A percentile compares a stretch with the other conserved stretches of the same genome.
These are phyloP conservation scores for Penicillium expansum DNA, from an alignment of 2,329 filamentous ascomycete species.

Conservation along the genomic window DNA sequence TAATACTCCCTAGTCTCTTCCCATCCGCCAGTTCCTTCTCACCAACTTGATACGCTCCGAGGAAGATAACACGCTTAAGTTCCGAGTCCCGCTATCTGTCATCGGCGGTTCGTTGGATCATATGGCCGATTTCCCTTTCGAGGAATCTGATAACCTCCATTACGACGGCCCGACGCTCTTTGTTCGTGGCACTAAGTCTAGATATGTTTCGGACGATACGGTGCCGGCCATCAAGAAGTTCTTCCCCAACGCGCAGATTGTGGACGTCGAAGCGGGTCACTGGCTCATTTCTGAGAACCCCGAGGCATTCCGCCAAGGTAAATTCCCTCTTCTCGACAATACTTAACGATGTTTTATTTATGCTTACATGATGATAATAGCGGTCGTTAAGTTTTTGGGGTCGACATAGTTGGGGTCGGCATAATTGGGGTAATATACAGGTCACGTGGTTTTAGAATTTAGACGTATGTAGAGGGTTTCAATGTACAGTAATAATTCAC, in stretches of 20 bases:
- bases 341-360: neutral
- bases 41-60: conserved; percentile 69
- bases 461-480: neutral
- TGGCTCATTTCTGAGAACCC: conserved; percentile 48
- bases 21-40: conserved; percentile 86
- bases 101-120: conserved; percentile 67
- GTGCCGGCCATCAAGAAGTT: conserved; percentile 42
- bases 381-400: conserved; percentile 36
- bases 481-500: neutral
- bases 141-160: conserved; percentile 62
- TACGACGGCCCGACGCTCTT: conserved; percentile 80
- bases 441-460: neutral
- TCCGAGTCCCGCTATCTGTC: conserved; percentile 73
- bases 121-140: conserved; percentile 87
- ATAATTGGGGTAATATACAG: neutral
- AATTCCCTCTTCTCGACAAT: conserved; percentile 6
- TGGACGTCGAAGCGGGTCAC: conserved; percentile 44
- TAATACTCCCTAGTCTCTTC: conserved; percentile 52
- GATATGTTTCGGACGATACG: conserved; percentile 41
- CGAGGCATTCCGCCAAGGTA: conserved; percentile 42
- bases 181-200: conserved; percentile 50
- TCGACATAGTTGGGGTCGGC: conserved; percentile 13
- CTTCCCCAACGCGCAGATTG: conserved; percentile 42
- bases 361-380: conserved; percentile 22
- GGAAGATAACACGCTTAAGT: conserved; percentile 60